A percentile compares a stretch with the other conserved stretches of the same genome.
Evolutionary conservation across 2,329 filamentous ascomycete species (phyloP).

Genomic region (Pseudogymnoascus sp.): DNA sequence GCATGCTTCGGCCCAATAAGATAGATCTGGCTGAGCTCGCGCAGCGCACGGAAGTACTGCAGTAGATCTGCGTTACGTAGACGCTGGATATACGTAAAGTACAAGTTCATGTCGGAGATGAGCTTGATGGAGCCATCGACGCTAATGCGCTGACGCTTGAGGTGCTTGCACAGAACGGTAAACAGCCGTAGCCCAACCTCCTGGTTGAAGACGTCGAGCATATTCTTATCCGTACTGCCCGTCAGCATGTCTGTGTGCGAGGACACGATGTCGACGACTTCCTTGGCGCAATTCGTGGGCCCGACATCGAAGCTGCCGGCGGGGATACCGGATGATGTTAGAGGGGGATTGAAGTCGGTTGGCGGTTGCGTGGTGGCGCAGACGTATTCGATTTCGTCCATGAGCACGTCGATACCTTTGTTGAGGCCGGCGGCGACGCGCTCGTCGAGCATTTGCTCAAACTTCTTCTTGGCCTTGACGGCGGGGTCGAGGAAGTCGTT

Average conservation of each 20-base stretch:
- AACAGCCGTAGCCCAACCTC: constrained; percentile 93
- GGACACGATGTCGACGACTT: constrained; percentile 77
- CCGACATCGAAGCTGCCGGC: constrained; percentile 50
- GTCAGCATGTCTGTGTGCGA: constrained; percentile 88
- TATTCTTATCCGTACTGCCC: constrained; percentile 94
- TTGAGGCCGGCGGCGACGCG: constrained; percentile 91
- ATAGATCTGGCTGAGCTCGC: constrained; percentile 92
- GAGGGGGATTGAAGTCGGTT: constrained; percentile 78
- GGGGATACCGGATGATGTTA: constrained; percentile 32
- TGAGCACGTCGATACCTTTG: constrained; percentile 95
- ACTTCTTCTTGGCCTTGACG: constrained; percentile 92
- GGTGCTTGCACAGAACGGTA: constrained; percentile 86
- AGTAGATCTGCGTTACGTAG: constrained; percentile 77
- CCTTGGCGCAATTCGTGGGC: constrained; percentile 69
- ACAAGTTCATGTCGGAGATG: constrained; percentile 94
- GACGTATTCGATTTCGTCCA: constrained; percentile 96
- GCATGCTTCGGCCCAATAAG: constrained; percentile 80
- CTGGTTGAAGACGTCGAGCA: constrained; percentile 97
- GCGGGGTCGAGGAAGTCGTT: constrained; percentile 93
- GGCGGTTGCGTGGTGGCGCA: constrained; percentile 80
- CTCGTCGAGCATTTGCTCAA: constrained; percentile 97
- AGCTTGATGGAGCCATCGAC: constrained; percentile 84
- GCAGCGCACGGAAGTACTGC: constrained; percentile 83
- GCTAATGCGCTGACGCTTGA: constrained; percentile 90
- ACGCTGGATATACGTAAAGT: constrained; percentile 75